Percentiles rank a stretch among this genome's conserved stretches.
Evolutionary conservation across 176 grass and related monocot species (phyloP).

Genomic region (Urochloa ruziziensis): DNA sequence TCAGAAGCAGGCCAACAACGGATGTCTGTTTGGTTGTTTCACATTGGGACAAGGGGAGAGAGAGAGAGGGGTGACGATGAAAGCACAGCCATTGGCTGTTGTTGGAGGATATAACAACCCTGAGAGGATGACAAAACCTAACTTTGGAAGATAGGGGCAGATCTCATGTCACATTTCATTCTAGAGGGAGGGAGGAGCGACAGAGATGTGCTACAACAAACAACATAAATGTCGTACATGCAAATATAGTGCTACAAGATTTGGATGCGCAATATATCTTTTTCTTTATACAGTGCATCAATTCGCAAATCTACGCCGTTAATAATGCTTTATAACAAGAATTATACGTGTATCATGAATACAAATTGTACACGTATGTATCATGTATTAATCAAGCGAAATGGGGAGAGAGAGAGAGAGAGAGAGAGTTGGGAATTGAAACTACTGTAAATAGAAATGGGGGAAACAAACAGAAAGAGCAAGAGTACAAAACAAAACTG

Average conservation of each 20-base stretch:
- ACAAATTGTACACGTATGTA: background rate
- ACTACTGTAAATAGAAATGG: background rate
- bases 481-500: background rate
- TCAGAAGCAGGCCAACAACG: conserved; percentile 15
- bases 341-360: background rate
- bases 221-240: conserved; percentile 24
- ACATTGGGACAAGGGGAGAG: conserved; percentile 14
- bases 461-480: conserved; percentile 21
- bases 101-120: conserved; percentile 63
- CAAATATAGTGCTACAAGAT: conserved; percentile 10
- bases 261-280: background rate
- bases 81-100: conserved; percentile 34
- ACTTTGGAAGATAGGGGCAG: conserved; percentile 51
- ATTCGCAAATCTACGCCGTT: conserved; percentile 10
- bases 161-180: conserved; percentile 43
- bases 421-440: background rate
- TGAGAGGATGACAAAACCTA: conserved; percentile 61
- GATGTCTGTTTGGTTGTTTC: conserved; percentile 26
- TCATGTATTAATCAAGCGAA: conserved; percentile 7
- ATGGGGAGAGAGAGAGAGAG: background rate
- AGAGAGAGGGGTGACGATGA: background rate
- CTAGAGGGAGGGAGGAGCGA: conserved; percentile 8
- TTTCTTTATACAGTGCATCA: background rate
- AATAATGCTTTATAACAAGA: background rate
- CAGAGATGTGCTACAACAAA: background rate